A percentile compares a stretch with the other conserved stretches of the same genome.
Evolutionary conservation across 768 basidiomycete species (phyloP).

Genomic region (Suillus cothurnatus): DNA sequence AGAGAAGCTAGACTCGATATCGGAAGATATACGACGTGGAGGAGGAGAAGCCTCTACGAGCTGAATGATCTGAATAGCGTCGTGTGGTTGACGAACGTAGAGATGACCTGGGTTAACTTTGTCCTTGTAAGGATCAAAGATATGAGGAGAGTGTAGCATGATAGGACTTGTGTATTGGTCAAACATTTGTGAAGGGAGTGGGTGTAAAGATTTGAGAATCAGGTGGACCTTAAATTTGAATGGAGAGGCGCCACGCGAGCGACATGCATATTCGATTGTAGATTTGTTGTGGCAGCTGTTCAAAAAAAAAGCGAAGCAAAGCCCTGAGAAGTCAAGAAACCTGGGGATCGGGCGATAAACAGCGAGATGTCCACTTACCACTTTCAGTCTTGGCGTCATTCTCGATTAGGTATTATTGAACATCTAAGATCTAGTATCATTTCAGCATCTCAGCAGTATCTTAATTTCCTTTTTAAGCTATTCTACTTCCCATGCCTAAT

Average conservation of each 20-base stretch:
- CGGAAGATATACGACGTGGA: slow-evolving; percentile 41
- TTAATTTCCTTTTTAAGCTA: slow-evolving; percentile 1
- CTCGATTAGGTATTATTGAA: slow-evolving; percentile 8
- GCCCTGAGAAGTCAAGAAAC: slow-evolving; percentile 18
- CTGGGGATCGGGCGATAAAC: slow-evolving; percentile 29
- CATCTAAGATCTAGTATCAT: slow-evolving; percentile 11
- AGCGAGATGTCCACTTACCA: slow-evolving; percentile 17
- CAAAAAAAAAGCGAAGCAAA: slow-evolving; percentile 21
- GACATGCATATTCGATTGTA: slow-evolving; percentile 16
- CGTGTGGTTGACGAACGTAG: slow-evolving; percentile 49
- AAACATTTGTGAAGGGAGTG: slow-evolving; percentile 28
- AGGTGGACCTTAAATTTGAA: slow-evolving; percentile 23
- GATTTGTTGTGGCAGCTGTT: slow-evolving; percentile 18
- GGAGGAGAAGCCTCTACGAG: slow-evolving; percentile 70
- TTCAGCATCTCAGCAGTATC: slow-evolving; percentile 2
- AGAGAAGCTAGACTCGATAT: slow-evolving; percentile 38
- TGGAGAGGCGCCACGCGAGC: slow-evolving; percentile 31
- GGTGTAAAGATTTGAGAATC: slow-evolving; percentile 19
- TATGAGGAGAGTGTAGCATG: slow-evolving; percentile 25
- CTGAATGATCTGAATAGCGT: slow-evolving; percentile 64
- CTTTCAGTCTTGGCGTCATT: slow-evolving; percentile 9
- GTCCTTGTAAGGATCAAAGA: slow-evolving; percentile 31
- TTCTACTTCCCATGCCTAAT: slow-evolving; percentile 16
- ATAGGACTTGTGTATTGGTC: slow-evolving; percentile 20
- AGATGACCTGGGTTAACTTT: slow-evolving; percentile 44